Evolutionary conservation across 2,329 filamentous ascomycete species (phyloP).

Genomic region (Penicillium freii): DNA sequence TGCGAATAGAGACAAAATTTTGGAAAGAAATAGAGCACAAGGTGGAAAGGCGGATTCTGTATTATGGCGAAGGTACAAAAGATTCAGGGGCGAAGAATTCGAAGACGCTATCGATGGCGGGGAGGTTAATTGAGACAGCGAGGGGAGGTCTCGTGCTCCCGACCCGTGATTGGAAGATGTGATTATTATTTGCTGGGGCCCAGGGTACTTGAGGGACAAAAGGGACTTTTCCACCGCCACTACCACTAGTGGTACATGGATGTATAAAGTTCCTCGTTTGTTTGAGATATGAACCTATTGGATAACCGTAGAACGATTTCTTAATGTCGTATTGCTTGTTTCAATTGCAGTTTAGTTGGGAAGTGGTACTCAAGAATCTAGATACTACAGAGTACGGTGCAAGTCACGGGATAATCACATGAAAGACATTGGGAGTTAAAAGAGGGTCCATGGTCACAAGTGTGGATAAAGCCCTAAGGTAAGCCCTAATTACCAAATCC

Average conservation of each 20-base stretch:
- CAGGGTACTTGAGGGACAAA: slow-evolving; percentile 5
- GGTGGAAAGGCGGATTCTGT: background rate
- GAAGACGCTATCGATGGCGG: slow-evolving; percentile 4
- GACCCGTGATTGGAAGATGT: slow-evolving; percentile 28
- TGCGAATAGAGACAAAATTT: background rate
- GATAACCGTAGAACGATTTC: background rate
- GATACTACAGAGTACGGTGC: background rate
- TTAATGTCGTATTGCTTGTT: background rate
- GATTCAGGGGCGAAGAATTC: slow-evolving; percentile 4
- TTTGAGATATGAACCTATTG: background rate
- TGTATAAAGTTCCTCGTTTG: background rate
- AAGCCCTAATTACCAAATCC: background rate
- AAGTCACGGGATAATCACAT: slow-evolving; percentile 5
- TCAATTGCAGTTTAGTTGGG: background rate
- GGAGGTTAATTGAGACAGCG: slow-evolving; percentile 14
- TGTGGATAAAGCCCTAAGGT: fast-evolving
- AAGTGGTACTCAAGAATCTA: background rate
- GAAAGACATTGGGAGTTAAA: background rate
- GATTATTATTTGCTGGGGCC: slow-evolving; percentile 10
- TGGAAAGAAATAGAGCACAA: background rate
- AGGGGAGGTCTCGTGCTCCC: slow-evolving; percentile 36
- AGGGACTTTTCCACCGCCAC: background rate
- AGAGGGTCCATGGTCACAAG: background rate
- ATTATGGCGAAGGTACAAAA: slow-evolving; percentile 2
- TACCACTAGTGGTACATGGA: background rate